Conservation (phyloP, 768 basidiomycete species). For the Trametes cinnabarina region DNA sequence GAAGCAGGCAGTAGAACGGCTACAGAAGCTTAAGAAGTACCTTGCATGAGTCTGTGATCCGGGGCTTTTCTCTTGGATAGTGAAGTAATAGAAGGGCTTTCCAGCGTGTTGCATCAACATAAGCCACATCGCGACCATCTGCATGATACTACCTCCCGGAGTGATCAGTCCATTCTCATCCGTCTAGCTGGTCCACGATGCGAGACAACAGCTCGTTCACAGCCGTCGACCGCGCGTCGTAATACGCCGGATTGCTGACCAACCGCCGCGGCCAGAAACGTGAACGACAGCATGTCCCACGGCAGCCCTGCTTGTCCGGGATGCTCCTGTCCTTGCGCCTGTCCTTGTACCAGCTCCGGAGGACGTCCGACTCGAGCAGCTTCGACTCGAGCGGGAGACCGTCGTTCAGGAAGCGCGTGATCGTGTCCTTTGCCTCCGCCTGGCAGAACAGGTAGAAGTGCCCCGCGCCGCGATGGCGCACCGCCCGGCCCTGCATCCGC, state of each 20-base stretch:
- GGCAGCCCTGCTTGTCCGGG: slow-evolving; percentile 58
- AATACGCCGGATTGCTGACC: slow-evolving; percentile 80
- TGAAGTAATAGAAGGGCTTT: slow-evolving; percentile 1
- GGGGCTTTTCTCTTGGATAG: not conserved
- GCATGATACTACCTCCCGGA: not conserved
- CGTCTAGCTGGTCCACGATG: slow-evolving; percentile 57
- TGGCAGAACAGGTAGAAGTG: slow-evolving; percentile 89
- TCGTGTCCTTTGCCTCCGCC: slow-evolving; percentile 76
- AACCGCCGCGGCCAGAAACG: slow-evolving; percentile 74
- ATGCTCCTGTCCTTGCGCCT: slow-evolving; percentile 40
- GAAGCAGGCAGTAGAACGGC: slow-evolving; percentile 74
- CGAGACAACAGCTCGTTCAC: slow-evolving; percentile 62
- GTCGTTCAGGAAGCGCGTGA: slow-evolving; percentile 80
- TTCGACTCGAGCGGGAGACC: slow-evolving; percentile 89
- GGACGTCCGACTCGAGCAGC: slow-evolving; percentile 49
- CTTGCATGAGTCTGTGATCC: slow-evolving; percentile 29
- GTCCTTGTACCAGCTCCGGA: slow-evolving; percentile 49
- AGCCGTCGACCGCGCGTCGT: slow-evolving; percentile 51
- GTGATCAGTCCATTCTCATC: not conserved
- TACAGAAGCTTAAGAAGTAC: slow-evolving; percentile 72
- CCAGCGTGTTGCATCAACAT: not conserved
- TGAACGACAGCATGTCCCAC: slow-evolving; percentile 79
- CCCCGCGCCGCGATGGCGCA: slow-evolving; percentile 52
- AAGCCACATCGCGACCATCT: not conserved
- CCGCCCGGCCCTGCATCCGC: slow-evolving; percentile 88